Evolutionary conservation across 2,329 filamentous ascomycete genomes (phyloP).

Genomic region (Verticillium longisporum): DNA sequence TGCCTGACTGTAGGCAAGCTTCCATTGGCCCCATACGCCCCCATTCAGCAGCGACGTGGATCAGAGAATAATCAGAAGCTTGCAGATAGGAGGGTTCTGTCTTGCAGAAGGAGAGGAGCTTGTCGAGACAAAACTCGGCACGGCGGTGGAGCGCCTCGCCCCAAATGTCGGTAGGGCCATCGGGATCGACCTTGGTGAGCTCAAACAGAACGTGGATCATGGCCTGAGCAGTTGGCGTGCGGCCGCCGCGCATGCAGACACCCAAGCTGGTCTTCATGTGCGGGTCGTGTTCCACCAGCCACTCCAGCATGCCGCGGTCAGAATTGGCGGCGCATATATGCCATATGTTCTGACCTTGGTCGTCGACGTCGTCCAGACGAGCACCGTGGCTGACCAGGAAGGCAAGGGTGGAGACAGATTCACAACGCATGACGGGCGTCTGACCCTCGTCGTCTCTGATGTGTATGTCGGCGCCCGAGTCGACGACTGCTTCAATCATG

Average conservation of each 20-base stretch:
- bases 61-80: conserved; percentile 3
- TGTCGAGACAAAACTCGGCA: neutral
- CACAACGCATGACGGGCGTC: conserved; percentile 27
- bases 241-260: conserved; percentile 10
- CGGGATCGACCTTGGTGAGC: neutral
- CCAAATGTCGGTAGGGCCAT: neutral
- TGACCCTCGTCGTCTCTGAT: conserved; percentile 19
- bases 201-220: conserved; percentile 11
- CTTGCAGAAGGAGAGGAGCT: neutral
- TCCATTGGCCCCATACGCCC: conserved; percentile 13
- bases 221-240: conserved; percentile 24
- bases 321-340: conserved; percentile 26
- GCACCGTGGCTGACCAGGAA: conserved; percentile 19
- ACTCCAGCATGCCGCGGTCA: conserved; percentile 20
- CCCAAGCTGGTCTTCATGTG: conserved; percentile 18
- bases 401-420: conserved; percentile 16
- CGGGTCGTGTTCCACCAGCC: conserved; percentile 22
- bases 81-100: conserved; percentile 1
- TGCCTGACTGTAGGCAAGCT: conserved; percentile 6
- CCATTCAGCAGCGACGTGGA: conserved; percentile 19
- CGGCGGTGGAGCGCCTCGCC: neutral
- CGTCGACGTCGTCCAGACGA: conserved; percentile 21
- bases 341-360: conserved; percentile 27
- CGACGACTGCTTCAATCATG: conserved; percentile 20
- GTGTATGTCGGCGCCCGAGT: conserved; percentile 18